Evolutionary conservation across 257 asterid genomes (phyloP).

Genomic region (Solanum piurae): DNA sequence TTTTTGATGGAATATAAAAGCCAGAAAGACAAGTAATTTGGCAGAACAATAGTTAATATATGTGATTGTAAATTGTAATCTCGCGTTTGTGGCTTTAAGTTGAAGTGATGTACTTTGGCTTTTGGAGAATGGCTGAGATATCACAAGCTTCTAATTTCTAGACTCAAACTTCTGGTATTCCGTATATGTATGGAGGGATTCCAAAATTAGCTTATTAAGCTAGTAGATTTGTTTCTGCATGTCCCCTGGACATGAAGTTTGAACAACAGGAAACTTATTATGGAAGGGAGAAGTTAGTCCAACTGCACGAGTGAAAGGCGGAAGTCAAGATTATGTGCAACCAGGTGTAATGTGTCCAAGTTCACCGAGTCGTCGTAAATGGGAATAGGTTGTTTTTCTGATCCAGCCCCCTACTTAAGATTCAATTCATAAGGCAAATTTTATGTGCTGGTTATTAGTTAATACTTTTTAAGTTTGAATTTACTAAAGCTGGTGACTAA

Average conservation of each 20-base stretch:
- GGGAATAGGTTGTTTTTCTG: too few species aligned
- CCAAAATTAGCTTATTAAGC: background rate
- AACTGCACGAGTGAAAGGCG: background rate
- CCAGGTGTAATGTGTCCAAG: background rate
- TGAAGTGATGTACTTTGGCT: background rate
- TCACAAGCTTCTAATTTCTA: background rate
- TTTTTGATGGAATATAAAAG: background rate
- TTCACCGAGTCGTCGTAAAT: too few species aligned
- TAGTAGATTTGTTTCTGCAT: background rate
- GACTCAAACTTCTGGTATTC: background rate
- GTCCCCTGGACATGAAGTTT: background rate
- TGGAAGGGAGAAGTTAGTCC: background rate
- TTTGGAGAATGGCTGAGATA: background rate
- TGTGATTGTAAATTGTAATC: background rate
- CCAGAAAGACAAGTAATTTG: background rate
- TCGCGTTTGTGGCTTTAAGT: background rate
- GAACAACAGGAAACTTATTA: background rate
- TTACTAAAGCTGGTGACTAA: background rate
- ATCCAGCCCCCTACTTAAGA: background rate
- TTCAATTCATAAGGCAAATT: background rate
- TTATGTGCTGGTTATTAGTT: background rate
- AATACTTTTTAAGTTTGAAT: background rate
- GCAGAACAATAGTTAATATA: background rate
- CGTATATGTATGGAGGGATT: background rate
- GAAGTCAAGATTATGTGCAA: background rate